Percentiles rank a stretch among this genome's conserved stretches.
Conservation (phyloP, 495 filamentous ascomycete species). For the Tetracladium marchalianum region DNA sequence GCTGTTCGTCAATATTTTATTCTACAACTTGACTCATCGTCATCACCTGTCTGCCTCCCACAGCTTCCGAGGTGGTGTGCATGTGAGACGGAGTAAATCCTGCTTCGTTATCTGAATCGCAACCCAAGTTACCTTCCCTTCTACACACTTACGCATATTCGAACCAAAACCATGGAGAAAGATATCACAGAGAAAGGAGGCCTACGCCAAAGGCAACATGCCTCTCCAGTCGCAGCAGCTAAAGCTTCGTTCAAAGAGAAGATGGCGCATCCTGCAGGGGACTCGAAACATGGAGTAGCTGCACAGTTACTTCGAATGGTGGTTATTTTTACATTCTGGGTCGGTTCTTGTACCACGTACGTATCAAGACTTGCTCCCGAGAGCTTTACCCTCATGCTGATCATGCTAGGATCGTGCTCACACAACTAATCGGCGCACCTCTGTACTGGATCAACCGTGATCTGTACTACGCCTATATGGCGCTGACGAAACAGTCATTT, state of each 20-base stretch:
- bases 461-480: constrained; percentile 68
- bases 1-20: too few species aligned
- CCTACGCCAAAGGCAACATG: constrained; percentile 11
- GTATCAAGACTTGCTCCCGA: constrained; percentile 5
- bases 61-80: too few species aligned
- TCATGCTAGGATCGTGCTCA: constrained; percentile 42
- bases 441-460: constrained; percentile 61
- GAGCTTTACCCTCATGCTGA: not conserved
- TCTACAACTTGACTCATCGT: too few species aligned
- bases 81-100: too few species aligned
- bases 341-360: constrained; percentile 23
- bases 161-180: too few species aligned
- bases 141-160: too few species aligned
- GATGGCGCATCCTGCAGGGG: constrained; percentile 46
- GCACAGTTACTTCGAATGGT: constrained; percentile 57
- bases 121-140: too few species aligned
- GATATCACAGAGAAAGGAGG: constrained; percentile 9
- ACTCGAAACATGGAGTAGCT: constrained; percentile 56
- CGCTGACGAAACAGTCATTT: constrained; percentile 66
- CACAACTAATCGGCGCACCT: constrained; percentile 59
- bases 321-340: constrained; percentile 57
- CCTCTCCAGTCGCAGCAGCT: not conserved
- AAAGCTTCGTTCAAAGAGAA: not conserved
- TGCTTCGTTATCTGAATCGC: too few species aligned
- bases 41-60: too few species aligned